These are phyloP conservation scores for Periconia macrospinosa DNA, from an alignment of 2,329 filamentous ascomycete genomes.

Conservation along the genomic window DNA sequence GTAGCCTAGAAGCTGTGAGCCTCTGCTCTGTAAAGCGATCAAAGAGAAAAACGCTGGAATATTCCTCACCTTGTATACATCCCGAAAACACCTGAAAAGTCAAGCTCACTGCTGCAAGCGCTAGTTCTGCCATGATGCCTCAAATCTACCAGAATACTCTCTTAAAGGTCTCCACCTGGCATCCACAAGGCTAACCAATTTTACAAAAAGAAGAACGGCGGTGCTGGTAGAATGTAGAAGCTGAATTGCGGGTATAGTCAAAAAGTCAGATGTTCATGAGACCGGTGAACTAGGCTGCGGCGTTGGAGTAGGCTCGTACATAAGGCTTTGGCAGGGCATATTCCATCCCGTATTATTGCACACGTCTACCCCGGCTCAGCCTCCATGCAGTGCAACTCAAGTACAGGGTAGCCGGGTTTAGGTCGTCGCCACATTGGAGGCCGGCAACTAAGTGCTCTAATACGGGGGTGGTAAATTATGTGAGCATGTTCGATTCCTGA, in stretches of 20 bases:
- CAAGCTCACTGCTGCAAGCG: conserved; percentile 32
- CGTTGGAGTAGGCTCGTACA: conserved; percentile 17
- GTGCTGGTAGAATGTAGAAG: not conserved
- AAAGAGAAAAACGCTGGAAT: not conserved
- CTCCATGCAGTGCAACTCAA: conserved; percentile 19
- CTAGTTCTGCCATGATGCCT: conserved; percentile 24
- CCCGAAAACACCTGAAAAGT: conserved; percentile 42
- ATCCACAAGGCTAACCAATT: not conserved
- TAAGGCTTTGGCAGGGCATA: conserved; percentile 24
- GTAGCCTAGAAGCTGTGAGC: conserved; percentile 27
- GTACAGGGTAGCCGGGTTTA: conserved; percentile 19
- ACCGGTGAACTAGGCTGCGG: too few relatives aligned
- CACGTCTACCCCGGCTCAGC: conserved; percentile 28
- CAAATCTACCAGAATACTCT: not conserved
- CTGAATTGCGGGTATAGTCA: too few relatives aligned
- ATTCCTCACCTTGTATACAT: conserved; percentile 34
- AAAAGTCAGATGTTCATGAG: too few relatives aligned
- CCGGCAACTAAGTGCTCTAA: not conserved
- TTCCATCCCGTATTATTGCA: conserved; percentile 9
- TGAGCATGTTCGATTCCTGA: too few relatives aligned
- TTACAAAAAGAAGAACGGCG: not conserved
- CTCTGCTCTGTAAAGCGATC: not conserved
- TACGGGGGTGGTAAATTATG: not conserved
- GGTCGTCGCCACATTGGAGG: conserved; percentile 3
- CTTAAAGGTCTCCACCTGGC: not conserved